Percentiles rank a stretch among this genome's conserved stretches.
Evolutionary conservation across 2,329 filamentous ascomycete genomes (phyloP).

Genomic region (Aspergillus viridinutans): DNA sequence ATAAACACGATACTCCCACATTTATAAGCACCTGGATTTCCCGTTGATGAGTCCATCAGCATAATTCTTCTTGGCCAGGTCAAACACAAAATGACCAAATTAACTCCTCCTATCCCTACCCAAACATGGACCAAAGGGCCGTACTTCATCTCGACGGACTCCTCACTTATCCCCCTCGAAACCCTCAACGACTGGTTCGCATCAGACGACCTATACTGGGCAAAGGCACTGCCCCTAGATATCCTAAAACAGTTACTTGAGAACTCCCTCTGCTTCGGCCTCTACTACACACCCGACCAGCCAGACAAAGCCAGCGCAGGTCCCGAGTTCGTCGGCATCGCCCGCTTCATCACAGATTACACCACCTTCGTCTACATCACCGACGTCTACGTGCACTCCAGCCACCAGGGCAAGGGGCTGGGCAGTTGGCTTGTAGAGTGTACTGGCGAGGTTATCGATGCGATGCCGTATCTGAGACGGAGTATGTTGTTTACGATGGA

Average conservation of each 20-base stretch:
- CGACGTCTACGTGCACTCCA: conserved; percentile 61
- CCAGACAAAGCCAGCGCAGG: conserved; percentile 11
- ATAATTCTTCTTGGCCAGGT: no score
- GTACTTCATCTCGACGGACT: conserved; percentile 56
- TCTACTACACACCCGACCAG: conserved; percentile 42
- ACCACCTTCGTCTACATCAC: conserved; percentile 66
- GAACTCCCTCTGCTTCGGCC: conserved; percentile 57
- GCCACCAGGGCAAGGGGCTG: conserved; percentile 59
- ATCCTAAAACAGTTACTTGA: conserved; percentile 51
- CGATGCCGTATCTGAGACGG: conserved; percentile 58
- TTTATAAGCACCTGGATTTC: background rate
- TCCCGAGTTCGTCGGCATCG: conserved; percentile 52
- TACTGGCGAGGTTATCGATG: conserved; percentile 53
- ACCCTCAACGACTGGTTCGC: conserved; percentile 54
- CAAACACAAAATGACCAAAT: background rate
- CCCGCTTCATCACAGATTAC: conserved; percentile 65
- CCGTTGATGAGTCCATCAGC: no score
- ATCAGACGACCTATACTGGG: conserved; percentile 60
- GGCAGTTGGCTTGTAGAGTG: conserved; percentile 62
- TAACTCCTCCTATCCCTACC: conserved; percentile 4
- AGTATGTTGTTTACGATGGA: conserved; percentile 45
- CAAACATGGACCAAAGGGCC: conserved; percentile 5
- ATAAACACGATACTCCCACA: no score
- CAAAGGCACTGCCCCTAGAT: conserved; percentile 47
- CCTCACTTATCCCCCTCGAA: conserved; percentile 50